Base-by-base conservation (phyloP, 169 alveolate genomes). In the Toxoplasma gondii region DNA sequence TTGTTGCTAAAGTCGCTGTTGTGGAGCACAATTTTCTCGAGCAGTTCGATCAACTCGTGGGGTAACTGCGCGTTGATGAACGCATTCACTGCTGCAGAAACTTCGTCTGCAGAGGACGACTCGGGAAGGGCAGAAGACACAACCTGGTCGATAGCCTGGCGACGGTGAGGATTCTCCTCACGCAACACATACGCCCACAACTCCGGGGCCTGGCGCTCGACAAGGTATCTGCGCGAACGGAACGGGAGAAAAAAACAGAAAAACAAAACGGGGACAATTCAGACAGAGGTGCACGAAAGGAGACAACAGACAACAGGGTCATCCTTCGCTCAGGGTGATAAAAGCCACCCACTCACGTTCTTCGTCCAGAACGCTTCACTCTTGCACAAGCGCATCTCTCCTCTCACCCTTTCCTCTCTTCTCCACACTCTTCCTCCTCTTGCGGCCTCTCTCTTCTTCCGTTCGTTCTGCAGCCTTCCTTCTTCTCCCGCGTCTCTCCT, bases 1-100 rank as follows among this genome's bases (percentile, higher is more conserved):
- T 99, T 98, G 95, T 98, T 96, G 74, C 99, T 97, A 98, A 99
- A 99, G 92, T 99, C 95, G 98, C 95, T 91, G 98, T 99, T 97
- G 98, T 99, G 99, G 94, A 99, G 96, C 94, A 99, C 98, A 93
- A 98, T 97, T 98, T 99, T 98, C 97, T 98, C 99, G 88, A 99
- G 97, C 64, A 99, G 97, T 94, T 98, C 99, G 95, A 98, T 98
- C 94, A 99, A 97, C 96, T 98, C 99, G 91, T 97, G 97, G 84
- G 99, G 99, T 95, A 95, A 97, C 90, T 99, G 99, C 82, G 99
- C 99, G 96, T 98, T 98, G 97, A 99, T 98, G 96, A 99, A 99
- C 31, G 99, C 99, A 97, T 99, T 98, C 91, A 99, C 99, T 0
- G 99, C 98, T 44, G 98, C 98, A 29, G 99, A 98, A 58, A 96